Base-by-base conservation (phyloP, 495 filamentous ascomycete species). In the Penicillium herquei region DNA sequence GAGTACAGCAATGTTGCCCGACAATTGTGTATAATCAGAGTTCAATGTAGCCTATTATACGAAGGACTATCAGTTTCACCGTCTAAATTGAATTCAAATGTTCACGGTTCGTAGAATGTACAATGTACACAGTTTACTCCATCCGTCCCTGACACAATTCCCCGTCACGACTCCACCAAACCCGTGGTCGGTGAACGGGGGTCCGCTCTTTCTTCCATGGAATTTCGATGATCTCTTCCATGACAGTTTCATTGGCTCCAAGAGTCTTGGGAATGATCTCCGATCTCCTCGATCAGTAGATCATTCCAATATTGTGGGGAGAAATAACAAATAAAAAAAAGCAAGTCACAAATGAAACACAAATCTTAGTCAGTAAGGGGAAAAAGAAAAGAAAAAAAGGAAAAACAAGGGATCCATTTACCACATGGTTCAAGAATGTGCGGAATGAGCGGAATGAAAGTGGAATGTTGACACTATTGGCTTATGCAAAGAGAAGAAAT, bases 91-190 rank as follows among this genome's bases (percentile, higher is more conserved):
- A 26, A 26, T 26, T 26, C 2, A 26, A n/a, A n/a, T n/a, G 2
- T 26, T 4, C 21, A 26, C 21, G 21, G 21, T 26, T 26, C 21
- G 21, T 4, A 26, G 21, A 26, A 26, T n/a, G n/a, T n/a, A n/a
- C n/a, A 26, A 2, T 37, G 43, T 46, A 46, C 26, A 46, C 43
- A 46, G 26, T 46, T 32, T 46, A 46, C 43, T 46, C 43, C 21
- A 46, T 46, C 13, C 26, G 21, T 33, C 8, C 8, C 43, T 12
- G 13, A 46, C 26, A 46, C 26, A 14, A 46, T 31, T n/a, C 18
- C 21, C 21, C 43, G 26, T 32, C 43, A 26, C 1, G 21, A 32
- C 30, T 26, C 43, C 21, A 41, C 26, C 11, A 12, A 32, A 32
- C 10, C 43, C 43, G 43, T 46, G 43, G 43, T 5, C 30, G 43